phyloP scores from a whole-genome alignment of 768 basidiomycete genomes.

The Rhizopogon salebrosus region DNA sequence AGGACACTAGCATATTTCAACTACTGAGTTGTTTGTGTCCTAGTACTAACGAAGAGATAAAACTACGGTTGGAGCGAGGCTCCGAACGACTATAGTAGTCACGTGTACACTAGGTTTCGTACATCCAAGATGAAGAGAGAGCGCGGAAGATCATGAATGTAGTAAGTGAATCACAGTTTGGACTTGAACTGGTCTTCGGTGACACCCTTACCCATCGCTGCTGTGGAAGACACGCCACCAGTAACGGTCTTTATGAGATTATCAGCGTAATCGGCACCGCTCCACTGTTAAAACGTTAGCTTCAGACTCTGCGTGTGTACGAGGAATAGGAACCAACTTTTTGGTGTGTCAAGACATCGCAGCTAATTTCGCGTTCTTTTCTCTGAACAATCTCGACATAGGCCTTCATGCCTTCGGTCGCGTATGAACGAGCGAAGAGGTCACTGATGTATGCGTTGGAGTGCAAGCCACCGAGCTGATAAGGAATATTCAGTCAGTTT shows the following conservation, averaged over 20 bases:
- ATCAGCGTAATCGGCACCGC: constrained; percentile 91
- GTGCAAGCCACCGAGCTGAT: constrained; percentile 90
- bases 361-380: constrained; percentile 87
- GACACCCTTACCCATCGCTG: constrained; percentile 99
- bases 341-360: constrained; percentile 97
- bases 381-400: constrained; percentile 94
- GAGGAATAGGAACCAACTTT: constrained; percentile 48
- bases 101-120: constrained; percentile 3
- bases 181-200: constrained; percentile 81
- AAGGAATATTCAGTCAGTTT: constrained; percentile 5
- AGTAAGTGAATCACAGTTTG: constrained; percentile 33
- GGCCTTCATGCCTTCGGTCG: constrained; percentile 97
- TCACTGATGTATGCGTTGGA: constrained; percentile 97
- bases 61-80: neutral
- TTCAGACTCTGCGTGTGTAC: neutral
- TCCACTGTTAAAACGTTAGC: constrained; percentile 59
- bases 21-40: too few species aligned
- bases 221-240: constrained; percentile 92
- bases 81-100: neutral
- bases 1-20: too few species aligned
- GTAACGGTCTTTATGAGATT: constrained; percentile 92
- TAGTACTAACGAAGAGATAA: neutral
- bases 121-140: constrained; percentile 1
- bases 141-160: neutral
- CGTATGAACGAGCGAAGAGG: constrained; percentile 81